Conservation (phyloP, 1,284 basidiomycete species). For the Taiwanofungus camphoratus region DNA sequence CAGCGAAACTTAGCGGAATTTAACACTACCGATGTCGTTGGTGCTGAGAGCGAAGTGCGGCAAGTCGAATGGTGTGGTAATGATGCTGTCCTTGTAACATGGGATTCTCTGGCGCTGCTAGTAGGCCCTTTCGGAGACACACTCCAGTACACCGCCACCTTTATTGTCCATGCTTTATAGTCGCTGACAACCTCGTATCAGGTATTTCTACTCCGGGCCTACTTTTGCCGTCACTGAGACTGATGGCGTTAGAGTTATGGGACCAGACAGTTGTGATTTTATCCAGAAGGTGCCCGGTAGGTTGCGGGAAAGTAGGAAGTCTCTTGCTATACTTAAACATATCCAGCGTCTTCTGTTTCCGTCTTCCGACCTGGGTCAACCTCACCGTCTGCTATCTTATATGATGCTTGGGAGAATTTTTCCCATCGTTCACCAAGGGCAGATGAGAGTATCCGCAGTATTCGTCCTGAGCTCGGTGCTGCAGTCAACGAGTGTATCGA, state of each 20-base stretch:
- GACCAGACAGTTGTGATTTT: constrained; percentile 79
- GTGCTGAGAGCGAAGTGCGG: constrained; percentile 49
- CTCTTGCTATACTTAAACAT: constrained; percentile 10
- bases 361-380: constrained; percentile 92
- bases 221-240: constrained; percentile 79
- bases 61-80: constrained; percentile 96
- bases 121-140: constrained; percentile 92
- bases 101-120: constrained; percentile 75
- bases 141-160: constrained; percentile 54
- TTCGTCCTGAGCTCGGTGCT: constrained; percentile 77
- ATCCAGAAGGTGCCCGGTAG: constrained; percentile 89
- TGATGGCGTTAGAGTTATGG: constrained; percentile 83
- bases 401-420: constrained; percentile 91
- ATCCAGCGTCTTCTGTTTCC: constrained; percentile 64
- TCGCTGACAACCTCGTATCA: constrained; percentile 25
- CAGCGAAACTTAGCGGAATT: constrained; percentile 86
- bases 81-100: constrained; percentile 87
- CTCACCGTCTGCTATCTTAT: constrained; percentile 86
- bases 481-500: constrained; percentile 94
- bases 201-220: constrained; percentile 77
- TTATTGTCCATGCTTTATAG: not conserved
- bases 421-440: constrained; percentile 80
- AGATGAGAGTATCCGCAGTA: constrained; percentile 88
- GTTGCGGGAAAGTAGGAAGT: constrained; percentile 14
- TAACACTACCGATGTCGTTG: constrained; percentile 49